Conservation (phyloP, 2,329 filamentous ascomycete genomes). For the Microascus cirrosus region DNA sequence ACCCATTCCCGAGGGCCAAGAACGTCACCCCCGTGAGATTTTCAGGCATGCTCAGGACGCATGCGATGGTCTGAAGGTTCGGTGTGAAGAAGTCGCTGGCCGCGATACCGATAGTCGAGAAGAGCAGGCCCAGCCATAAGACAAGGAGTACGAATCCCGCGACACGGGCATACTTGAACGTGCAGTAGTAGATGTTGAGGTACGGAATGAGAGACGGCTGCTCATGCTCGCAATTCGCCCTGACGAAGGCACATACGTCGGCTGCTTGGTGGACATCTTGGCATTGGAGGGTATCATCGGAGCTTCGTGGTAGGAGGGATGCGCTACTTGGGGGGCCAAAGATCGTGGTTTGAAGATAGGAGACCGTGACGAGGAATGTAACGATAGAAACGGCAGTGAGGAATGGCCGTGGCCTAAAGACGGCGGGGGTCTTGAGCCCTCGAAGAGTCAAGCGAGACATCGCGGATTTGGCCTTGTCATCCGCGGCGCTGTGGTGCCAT, state of each 20-base stretch:
- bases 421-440: background rate
- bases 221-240: slow-evolving; percentile 72
- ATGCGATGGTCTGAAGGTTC: slow-evolving; percentile 87
- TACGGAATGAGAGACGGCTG: slow-evolving; percentile 86
- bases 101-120: slow-evolving; percentile 94
- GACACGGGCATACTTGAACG: slow-evolving; percentile 53
- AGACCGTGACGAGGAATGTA: slow-evolving; percentile 31
- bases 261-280: slow-evolving; percentile 63
- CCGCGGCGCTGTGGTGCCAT: background rate
- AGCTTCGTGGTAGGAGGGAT: background rate
- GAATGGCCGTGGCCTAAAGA: slow-evolving; percentile 34
- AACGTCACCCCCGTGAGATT: slow-evolving; percentile 95
- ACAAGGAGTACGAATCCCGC: slow-evolving; percentile 71
- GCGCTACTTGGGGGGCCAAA: background rate
- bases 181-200: slow-evolving; percentile 83
- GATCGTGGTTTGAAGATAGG: slow-evolving; percentile 22
- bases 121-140: slow-evolving; percentile 77
- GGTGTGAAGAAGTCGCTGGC: slow-evolving; percentile 98
- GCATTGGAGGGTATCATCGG: slow-evolving; percentile 39
- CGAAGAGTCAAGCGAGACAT: background rate
- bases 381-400: slow-evolving; percentile 35
- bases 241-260: slow-evolving; percentile 83
- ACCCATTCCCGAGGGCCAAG: slow-evolving; percentile 92
- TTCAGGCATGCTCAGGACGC: slow-evolving; percentile 83
- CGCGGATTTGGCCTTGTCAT: background rate